phyloP scores from a whole-genome alignment of 345 rosid species.

The Melaleuca alternifolia region DNA sequence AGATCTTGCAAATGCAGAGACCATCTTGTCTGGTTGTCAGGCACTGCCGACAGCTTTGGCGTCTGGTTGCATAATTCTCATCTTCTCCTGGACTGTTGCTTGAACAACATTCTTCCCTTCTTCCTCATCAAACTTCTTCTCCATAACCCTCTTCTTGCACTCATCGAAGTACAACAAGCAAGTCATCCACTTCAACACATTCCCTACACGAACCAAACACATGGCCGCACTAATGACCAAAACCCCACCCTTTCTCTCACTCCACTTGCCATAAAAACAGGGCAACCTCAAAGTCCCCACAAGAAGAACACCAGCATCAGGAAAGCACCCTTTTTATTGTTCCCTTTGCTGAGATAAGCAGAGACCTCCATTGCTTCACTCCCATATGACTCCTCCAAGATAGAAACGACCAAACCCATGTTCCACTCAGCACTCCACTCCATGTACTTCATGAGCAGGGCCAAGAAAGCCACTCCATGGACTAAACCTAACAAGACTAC shows the following conservation, averaged over 20 bases:
- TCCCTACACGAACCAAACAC: background rate
- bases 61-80: background rate
- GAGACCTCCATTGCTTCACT: constrained; percentile 18
- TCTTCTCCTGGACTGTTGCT: background rate
- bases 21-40: background rate
- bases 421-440: constrained; percentile 40
- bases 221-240: background rate
- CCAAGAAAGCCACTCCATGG: constrained; percentile 8
- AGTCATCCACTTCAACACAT: background rate
- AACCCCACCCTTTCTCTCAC: constrained; percentile 5
- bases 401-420: constrained; percentile 27
- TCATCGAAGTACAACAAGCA: background rate
- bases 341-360: constrained; percentile 13
- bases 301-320: constrained; percentile 22
- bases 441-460: constrained; percentile 14
- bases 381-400: constrained; percentile 19
- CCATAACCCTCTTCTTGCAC: background rate
- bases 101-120: background rate
- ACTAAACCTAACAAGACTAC: background rate
- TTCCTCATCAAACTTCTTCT: background rate
- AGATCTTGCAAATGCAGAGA: background rate
- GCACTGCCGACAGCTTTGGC: background rate
- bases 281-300: constrained; percentile 16
- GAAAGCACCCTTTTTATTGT: constrained; percentile 6
- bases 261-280: constrained; percentile 11